phyloP scores from a whole-genome alignment of 345 rosid genomes.

The Zanthoxylum bungeanum region DNA sequence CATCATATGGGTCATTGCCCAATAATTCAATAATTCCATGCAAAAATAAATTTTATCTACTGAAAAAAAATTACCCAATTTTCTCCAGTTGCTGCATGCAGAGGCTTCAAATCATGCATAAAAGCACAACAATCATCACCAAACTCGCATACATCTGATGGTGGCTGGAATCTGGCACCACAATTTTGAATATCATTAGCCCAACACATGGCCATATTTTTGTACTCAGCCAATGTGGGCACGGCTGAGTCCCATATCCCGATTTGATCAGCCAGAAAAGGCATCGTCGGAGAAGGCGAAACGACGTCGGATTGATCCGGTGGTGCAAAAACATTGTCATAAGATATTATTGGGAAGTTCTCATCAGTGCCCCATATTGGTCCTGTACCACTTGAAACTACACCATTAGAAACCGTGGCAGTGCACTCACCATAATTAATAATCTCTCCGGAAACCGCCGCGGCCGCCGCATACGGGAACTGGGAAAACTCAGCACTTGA shows the following conservation, averaged over 20 bases:
- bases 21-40: too few species aligned
- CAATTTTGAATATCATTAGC: conserved; percentile 20
- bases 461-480: too few species aligned
- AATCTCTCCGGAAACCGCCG: not conserved
- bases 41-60: not conserved
- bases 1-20: too few species aligned
- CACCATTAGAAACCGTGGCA: not conserved
- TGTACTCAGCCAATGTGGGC: conserved; percentile 27
- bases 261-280: conserved; percentile 20
- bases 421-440: not conserved
- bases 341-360: conserved; percentile 3
- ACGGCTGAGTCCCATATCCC: conserved; percentile 40
- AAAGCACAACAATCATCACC: conserved; percentile 52
- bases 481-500: conserved; percentile 35
- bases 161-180: conserved; percentile 30
- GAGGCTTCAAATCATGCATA: conserved; percentile 46
- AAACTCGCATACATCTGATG: conserved; percentile 27
- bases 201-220: conserved; percentile 24
- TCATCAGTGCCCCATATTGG: conserved; percentile 19
- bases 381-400: too few species aligned
- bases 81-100: conserved; percentile 33
- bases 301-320: conserved; percentile 21
- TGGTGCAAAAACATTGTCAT: conserved; percentile 14
- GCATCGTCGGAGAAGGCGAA: conserved; percentile 14
- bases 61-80: conserved; percentile 41